These are phyloP conservation scores for Rubia peregrina DNA, from an alignment of 305 asterid species.

Conservation along the genomic window DNA sequence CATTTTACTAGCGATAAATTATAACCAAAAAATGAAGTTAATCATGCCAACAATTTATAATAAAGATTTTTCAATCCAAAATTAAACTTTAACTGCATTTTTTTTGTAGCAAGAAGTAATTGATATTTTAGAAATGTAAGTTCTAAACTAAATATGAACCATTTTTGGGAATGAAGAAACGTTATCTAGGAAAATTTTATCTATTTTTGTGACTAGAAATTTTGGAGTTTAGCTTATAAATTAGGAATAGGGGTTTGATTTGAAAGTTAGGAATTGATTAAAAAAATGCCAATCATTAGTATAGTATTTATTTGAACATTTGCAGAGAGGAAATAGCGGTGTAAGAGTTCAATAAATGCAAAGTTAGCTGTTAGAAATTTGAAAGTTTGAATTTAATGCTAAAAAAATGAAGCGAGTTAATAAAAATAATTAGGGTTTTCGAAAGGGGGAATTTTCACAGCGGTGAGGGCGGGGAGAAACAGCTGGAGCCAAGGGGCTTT, in stretches of 20 bases:
- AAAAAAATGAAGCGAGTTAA: constrained; percentile 4
- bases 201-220: not conserved
- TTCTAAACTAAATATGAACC: too few relatives aligned
- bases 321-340: not conserved
- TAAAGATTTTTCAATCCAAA: too few relatives aligned
- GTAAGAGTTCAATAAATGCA: constrained; percentile 14
- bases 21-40: not conserved
- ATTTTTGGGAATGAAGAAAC: not conserved
- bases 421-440: constrained; percentile 18
- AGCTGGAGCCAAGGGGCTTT: constrained; percentile 32
- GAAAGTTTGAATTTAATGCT: constrained; percentile 23
- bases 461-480: constrained; percentile 42
- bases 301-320: not conserved
- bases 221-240: not conserved
- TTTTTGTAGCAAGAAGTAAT: too few relatives aligned
- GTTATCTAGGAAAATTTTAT: too few relatives aligned
- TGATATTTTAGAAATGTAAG: too few relatives aligned
- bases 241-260: not conserved
- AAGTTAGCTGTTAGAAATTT: constrained; percentile 17
- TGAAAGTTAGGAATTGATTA: not conserved
- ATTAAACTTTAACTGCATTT: too few relatives aligned
- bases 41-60: not conserved
- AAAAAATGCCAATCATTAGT: not conserved
- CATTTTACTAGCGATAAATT: not conserved
- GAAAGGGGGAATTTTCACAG: constrained; percentile 35